phyloP scores from a whole-genome alignment of 129 eudicot genomes.

The Flaveria linearis region DNA sequence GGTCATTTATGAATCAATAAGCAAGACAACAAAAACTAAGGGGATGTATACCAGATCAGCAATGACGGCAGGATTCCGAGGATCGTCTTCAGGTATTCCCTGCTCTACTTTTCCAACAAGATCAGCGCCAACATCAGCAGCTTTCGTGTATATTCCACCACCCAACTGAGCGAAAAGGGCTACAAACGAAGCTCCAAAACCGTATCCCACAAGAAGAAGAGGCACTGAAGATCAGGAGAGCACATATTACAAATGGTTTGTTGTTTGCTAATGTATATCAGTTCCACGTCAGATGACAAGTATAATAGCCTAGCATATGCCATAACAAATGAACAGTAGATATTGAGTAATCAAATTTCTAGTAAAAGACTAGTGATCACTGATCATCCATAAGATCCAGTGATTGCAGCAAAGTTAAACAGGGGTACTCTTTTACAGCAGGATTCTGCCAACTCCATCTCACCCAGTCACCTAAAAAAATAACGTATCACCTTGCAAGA shows the following conservation, averaged over 20 bases:
- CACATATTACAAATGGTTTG: slow-evolving; percentile 1
- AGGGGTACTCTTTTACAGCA: neutral
- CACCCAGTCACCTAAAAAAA: neutral
- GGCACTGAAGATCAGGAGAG: slow-evolving; percentile 62
- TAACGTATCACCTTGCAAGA: slow-evolving; percentile 11
- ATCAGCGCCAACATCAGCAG: slow-evolving; percentile 99
- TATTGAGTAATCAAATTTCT: slow-evolving; percentile 6
- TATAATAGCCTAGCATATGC: slow-evolving; percentile 17
- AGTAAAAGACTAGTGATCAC: neutral
- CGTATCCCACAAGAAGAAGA: slow-evolving; percentile 98
- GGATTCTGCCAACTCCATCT: slow-evolving; percentile 11
- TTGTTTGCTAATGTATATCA: neutral
- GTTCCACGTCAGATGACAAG: slow-evolving; percentile 15
- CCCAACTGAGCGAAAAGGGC: slow-evolving; percentile 99
- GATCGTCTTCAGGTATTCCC: slow-evolving; percentile 99
- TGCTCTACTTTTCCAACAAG: slow-evolving; percentile 99
- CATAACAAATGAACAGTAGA: slow-evolving; percentile 12
- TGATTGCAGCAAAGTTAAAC: neutral
- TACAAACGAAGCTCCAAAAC: slow-evolving; percentile 98
- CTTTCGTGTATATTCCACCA: slow-evolving; percentile 99
- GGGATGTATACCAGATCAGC: slow-evolving; percentile 76
- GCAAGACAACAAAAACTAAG: slow-evolving; percentile 17
- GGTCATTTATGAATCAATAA: neutral
- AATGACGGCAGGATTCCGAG: slow-evolving; percentile 99
- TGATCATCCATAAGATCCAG: slow-evolving; percentile 2